Base-by-base conservation (phyloP, 768 basidiomycete genomes). In the Tremella yokohamensis region DNA sequence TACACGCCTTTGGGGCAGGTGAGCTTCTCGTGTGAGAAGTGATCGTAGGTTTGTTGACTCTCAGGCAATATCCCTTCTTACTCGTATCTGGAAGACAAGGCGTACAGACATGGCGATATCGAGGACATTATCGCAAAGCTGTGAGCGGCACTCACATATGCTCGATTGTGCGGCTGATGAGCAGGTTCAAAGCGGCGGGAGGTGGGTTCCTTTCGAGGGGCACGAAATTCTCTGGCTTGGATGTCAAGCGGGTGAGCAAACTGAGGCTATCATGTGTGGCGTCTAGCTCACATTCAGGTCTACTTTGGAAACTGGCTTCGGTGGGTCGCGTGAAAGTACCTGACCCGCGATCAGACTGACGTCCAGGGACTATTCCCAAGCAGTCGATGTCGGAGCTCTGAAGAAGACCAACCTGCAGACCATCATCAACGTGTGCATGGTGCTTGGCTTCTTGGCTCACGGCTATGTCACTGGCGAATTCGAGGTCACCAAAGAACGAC, bases 21-120 rank as follows among this genome's bases (percentile, higher is more conserved):
- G 16, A 19, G 13, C 22, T 40, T 34, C 20, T 38, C 39, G 49
- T 51, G 40, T 18, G 40, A 40, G 25, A 29, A 19, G 18, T 38
- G 16, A 37, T 38, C 26, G 18, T 34, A 4, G 6, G 29, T 34
- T 34, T 34, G 29, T 34, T 34, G 29, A 34, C 11, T 26, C 26
- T 1, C 54, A 40, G 45, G 90, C 40, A 90, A 92, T 69, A 91
- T 93, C 66, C 89, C 89, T 38, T 83, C 82, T 80, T 86, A 74
- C 66, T 86, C 88, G 6, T 93, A 87, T 74, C 83, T 93, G 77
- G 90, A 93, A 74, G 89, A 87, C 39, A 84, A 82, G 63, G 86
- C 87, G 0, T 88, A 88, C 77, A 80, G 90, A 48, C 91, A 96
- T 72, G 92, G 92, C 42, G 90, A 96, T 76, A 91, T 96, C 56